A percentile compares a stretch with the other conserved stretches of the same genome.
Conservation (phyloP, 163 green algal species). For the Chloroidium sp. region DNA sequence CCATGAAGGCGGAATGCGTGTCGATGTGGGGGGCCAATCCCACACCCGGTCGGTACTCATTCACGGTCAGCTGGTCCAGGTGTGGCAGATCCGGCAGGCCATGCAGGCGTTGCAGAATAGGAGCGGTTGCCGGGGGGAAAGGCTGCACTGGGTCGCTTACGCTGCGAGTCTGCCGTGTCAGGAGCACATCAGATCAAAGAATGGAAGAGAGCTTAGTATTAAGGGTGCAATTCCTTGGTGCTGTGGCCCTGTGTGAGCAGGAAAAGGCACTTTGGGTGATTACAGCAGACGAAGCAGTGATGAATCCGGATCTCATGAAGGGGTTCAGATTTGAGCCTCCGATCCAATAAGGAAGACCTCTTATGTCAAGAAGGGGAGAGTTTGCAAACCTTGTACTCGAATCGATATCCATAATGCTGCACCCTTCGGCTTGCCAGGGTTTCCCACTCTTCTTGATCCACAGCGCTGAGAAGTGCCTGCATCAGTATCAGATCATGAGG, state of each 20-base stretch:
- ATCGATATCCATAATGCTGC: slow-evolving; percentile 81
- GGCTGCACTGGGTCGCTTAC: slow-evolving; percentile 12
- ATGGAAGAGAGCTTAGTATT: neutral
- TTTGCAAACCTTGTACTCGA: slow-evolving; percentile 55
- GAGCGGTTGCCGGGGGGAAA: slow-evolving; percentile 2
- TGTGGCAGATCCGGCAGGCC: slow-evolving; percentile 10
- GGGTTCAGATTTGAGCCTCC: neutral
- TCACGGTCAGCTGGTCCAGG: slow-evolving; percentile 88
- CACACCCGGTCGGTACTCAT: slow-evolving; percentile 88
- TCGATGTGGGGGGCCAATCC: slow-evolving; percentile 91
- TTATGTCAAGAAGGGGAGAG: neutral
- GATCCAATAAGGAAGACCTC: neutral
- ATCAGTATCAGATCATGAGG: neutral
- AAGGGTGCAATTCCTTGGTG: neutral
- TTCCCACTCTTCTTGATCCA: slow-evolving; percentile 43
- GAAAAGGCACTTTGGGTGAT: neutral
- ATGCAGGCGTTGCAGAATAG: slow-evolving; percentile 18
- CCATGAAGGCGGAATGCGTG: slow-evolving; percentile 90
- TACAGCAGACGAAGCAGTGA: neutral
- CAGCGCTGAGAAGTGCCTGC: slow-evolving; percentile 37
- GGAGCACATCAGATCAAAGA: neutral
- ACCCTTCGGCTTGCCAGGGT: slow-evolving; percentile 72
- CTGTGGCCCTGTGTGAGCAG: neutral
- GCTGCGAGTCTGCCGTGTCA: slow-evolving; percentile 27
- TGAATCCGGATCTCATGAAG: no score